These are phyloP conservation scores for Cystobasidium slooffiae DNA, from an alignment of 1,284 basidiomycete species.

Conservation along the genomic window DNA sequence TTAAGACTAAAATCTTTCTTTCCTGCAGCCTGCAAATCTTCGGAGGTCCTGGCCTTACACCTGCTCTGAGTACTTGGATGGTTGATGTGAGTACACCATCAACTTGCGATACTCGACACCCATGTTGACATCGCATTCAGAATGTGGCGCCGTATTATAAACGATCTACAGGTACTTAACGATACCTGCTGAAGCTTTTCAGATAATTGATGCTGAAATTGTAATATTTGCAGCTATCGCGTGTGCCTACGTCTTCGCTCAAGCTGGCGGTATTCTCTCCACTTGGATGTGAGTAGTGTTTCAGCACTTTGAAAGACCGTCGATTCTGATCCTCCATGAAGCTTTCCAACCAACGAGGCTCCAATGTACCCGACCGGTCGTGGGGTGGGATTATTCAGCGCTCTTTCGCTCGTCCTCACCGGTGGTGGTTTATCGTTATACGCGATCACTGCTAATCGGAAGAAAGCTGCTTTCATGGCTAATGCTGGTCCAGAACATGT, in stretches of 20 bases:
- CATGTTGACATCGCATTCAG: not conserved
- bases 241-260: not conserved
- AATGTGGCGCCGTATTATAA: constrained; percentile 7
- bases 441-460: not conserved
- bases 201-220: not conserved
- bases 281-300: not conserved
- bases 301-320: not conserved
- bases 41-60: not conserved
- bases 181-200: not conserved
- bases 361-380: not conserved
- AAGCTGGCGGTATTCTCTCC: constrained; percentile 4
- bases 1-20: not conserved
- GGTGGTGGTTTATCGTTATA: not conserved
- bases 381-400: not conserved
- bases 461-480: not conserved
- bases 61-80: not conserved
- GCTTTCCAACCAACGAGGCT: not conserved
- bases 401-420: not conserved
- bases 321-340: not conserved
- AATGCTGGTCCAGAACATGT: not conserved
- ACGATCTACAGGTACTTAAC: not conserved
- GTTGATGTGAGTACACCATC: not conserved
- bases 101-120: not conserved
- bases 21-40: not conserved
- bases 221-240: not conserved